Conservation (phyloP, 768 basidiomycete species). For the Lentinula boryana region DNA sequence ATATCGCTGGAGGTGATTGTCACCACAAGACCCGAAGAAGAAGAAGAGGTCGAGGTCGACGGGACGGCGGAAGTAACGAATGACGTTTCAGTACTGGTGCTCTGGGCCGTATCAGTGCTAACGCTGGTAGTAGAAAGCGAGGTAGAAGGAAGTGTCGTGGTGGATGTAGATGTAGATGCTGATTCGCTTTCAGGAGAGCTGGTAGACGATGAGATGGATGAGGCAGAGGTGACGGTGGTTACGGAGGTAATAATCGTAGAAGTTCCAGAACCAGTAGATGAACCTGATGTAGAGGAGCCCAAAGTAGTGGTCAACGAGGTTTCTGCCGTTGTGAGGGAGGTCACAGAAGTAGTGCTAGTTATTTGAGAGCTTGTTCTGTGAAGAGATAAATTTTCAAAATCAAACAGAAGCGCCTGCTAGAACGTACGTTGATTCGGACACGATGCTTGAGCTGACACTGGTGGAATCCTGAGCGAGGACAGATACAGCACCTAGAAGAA, state of each 20-base stretch:
- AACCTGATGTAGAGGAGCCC: neutral
- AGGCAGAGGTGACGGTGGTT: neutral
- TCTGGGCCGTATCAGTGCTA: neutral
- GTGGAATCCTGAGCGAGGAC: neutral
- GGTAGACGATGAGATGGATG: neutral
- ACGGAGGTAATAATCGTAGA: neutral
- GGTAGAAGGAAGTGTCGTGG: neutral
- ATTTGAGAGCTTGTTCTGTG: neutral
- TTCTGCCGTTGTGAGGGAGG: neutral
- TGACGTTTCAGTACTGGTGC: neutral
- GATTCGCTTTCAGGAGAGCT: neutral
- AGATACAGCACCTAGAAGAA: neutral
- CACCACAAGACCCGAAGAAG: neutral
- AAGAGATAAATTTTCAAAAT: neutral
- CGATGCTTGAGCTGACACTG: neutral
- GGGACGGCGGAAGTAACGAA: neutral
- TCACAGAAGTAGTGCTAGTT: neutral
- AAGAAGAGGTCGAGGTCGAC: neutral
- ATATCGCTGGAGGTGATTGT: neutral
- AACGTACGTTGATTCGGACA: neutral
- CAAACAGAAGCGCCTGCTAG: neutral
- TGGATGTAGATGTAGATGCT: neutral
- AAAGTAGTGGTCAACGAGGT: neutral
- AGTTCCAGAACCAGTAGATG: neutral
- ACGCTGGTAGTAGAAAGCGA: neutral